phyloP scores from a whole-genome alignment of 139 green algal species.

The Parachlorella kessleri region DNA sequence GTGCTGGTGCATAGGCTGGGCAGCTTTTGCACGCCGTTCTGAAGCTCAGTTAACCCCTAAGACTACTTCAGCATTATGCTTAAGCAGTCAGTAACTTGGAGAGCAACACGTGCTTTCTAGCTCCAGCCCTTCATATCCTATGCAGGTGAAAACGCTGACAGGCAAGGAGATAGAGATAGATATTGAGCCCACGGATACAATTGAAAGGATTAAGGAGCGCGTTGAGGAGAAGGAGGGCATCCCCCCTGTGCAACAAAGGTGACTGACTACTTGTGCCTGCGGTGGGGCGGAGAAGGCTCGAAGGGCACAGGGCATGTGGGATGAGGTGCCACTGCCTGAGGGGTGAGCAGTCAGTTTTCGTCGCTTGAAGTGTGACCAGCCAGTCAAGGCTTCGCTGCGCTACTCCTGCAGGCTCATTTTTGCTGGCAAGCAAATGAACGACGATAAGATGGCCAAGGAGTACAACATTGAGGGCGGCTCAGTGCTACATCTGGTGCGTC shows the following conservation, averaged over 20 bases:
- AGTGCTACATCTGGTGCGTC: conserved; percentile 90
- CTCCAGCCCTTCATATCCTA: neutral
- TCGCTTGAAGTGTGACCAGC: too few species aligned
- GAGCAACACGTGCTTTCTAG: neutral
- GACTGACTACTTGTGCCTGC: too few species aligned
- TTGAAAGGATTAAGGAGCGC: conserved; percentile 99
- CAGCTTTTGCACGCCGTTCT: neutral
- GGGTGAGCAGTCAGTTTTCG: too few species aligned
- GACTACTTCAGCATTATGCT: too few species aligned
- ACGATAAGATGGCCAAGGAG: conserved; percentile 97
- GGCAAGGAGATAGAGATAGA: conserved; percentile 99
- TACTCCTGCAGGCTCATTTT: conserved; percentile 82
- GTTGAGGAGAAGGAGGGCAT: conserved; percentile 99
- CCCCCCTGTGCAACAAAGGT: conserved; percentile 96
- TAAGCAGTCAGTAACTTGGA: neutral
- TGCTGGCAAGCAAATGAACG: conserved; percentile 99
- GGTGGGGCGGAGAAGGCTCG: too few species aligned
- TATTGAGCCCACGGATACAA: conserved; percentile 97
- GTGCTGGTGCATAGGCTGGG: too few species aligned
- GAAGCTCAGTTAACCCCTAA: too few species aligned
- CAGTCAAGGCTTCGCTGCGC: too few species aligned
- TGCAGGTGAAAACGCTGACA: conserved; percentile 92
- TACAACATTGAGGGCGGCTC: conserved; percentile 99
- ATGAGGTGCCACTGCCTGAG: too few species aligned
- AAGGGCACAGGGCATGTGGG: too few species aligned